Evolutionary conservation across 495 filamentous ascomycete species (phyloP), one percentile per base, ranked within the genome.

Genomic region (Evansstolkia leycettana): DNA sequence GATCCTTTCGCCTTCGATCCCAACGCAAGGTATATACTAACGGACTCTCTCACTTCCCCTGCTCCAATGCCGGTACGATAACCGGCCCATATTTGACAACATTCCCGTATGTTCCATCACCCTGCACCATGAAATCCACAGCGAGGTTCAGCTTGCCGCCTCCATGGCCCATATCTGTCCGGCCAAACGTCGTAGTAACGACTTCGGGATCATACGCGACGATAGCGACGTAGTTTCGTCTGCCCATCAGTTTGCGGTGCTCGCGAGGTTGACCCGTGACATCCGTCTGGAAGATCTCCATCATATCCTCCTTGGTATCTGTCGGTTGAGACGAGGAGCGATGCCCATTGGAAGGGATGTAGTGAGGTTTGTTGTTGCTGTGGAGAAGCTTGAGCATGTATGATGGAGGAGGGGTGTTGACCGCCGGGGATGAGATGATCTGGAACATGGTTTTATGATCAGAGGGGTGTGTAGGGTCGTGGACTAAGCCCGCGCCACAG

Each of bases 371-470:
- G 63, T 83, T 85, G 47, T 52, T 58, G 65, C 76, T 80, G 68
- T 96, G 86, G 10, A 98, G 78, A 51, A 96, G 73, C 47, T 90
- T 89, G 40, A 95, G 67, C 26, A 98, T 76, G 58, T 94, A 92
- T 28, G 72, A 72, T 13, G 80, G 71, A 0, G 82, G 81, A 0
- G 92, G 88, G 0, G 78, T 80, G 39, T 94, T 92, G 38, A 96
- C 89, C 46, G 96, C 82, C 19, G 84, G 76, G 3, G 84, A 85
- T 10, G 86, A 73, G 52, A 98, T 94, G 47, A 98, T 73, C 50
- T 98, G 90, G 64, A 93, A 98, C 90, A 98, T 98, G 9, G 90
- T 95, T 60, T 98, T 98, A 67, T 98, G 88, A 60, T 94, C 87
- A 13, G 68, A 70, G 0, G 88, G 89, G 54, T 89, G 83, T 14